phyloP scores from a whole-genome alignment of 2,329 filamentous ascomycete species.

The Clonostachys byssicola region DNA sequence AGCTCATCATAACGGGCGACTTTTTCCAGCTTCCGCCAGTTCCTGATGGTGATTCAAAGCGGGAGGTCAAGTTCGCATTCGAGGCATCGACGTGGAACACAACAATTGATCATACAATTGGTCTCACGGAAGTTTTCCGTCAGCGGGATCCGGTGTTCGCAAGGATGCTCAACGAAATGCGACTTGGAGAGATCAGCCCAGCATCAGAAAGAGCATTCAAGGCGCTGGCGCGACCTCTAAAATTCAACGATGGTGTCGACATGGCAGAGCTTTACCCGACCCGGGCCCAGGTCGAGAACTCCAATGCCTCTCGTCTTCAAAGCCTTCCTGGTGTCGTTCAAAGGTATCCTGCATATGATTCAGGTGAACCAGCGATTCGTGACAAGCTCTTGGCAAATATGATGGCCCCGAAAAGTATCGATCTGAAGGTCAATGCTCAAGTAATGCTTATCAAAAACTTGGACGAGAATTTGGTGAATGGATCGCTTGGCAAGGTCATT shows the following conservation, averaged over 20 bases:
- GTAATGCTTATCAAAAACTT: conserved; percentile 99
- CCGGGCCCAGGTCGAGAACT: conserved; percentile 80
- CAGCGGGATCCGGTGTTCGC: conserved; percentile 89
- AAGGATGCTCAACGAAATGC: conserved; percentile 96
- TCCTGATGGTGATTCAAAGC: conserved; percentile 54
- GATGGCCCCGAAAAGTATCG: conserved; percentile 82
- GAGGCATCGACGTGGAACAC: conserved; percentile 89
- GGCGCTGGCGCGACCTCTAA: conserved; percentile 64
- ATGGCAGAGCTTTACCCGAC: conserved; percentile 89
- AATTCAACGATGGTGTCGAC: conserved; percentile 67
- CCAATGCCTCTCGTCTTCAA: conserved; percentile 72
- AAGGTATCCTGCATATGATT: conserved; percentile 71
- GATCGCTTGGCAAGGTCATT: conserved; percentile 80
- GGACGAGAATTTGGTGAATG: conserved; percentile 90
- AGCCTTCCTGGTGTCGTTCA: conserved; percentile 65
- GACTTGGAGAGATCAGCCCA: conserved; percentile 76
- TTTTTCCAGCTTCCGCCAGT: conserved; percentile 98
- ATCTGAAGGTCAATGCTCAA: conserved; percentile 86
- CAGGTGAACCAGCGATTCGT: conserved; percentile 66
- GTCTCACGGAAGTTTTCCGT: conserved; percentile 91
- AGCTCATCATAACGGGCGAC: conserved; percentile 91
- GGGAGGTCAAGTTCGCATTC: conserved; percentile 82
- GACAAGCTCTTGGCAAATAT: conserved; percentile 82
- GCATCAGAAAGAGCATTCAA: conserved; percentile 75
- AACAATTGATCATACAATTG: conserved; percentile 91